A percentile compares a stretch with the other conserved stretches of the same genome.
phyloP scores from a whole-genome alignment of 805 yeast species.

The Zygoascus flipseniorum region DNA sequence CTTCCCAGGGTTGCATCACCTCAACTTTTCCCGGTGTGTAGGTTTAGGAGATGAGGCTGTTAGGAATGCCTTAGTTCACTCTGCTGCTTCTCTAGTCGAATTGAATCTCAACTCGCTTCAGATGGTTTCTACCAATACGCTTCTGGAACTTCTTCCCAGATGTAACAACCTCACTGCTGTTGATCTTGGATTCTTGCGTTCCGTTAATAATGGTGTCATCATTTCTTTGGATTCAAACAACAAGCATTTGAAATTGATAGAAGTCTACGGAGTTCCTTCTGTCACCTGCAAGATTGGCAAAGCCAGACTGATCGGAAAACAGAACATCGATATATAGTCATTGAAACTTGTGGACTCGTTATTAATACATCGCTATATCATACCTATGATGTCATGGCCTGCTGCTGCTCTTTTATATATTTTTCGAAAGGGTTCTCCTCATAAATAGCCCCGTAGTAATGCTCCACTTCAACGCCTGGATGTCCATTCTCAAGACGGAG shows the following conservation, averaged over 20 bases:
- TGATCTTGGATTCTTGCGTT: slow-evolving; percentile 74
- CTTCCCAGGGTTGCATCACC: slow-evolving; percentile 3
- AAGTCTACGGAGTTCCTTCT: slow-evolving; percentile 57
- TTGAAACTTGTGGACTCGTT: background rate
- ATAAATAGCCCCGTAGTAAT: background rate
- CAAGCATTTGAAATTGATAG: slow-evolving; percentile 54
- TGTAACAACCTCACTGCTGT: slow-evolving; percentile 57
- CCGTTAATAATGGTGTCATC: slow-evolving; percentile 63
- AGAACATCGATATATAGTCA: slow-evolving; percentile 38
- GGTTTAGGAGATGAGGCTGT: slow-evolving; percentile 57
- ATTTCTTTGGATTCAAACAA: slow-evolving; percentile 50
- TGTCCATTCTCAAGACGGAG: slow-evolving; percentile 18
- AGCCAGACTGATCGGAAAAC: slow-evolving; percentile 63
- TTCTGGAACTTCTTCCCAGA: slow-evolving; percentile 19
- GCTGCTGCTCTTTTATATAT: slow-evolving; percentile 3
- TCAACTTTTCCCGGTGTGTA: slow-evolving; percentile 52
- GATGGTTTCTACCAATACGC: slow-evolving; percentile 37
- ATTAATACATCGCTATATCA: background rate
- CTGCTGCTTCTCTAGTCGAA: slow-evolving; percentile 56
- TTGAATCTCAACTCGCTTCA: slow-evolving; percentile 69
- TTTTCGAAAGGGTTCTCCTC: slow-evolving; percentile 10
- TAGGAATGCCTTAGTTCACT: slow-evolving; percentile 51
- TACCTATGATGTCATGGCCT: background rate
- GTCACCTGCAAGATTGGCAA: slow-evolving; percentile 28
- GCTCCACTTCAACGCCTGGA: slow-evolving; percentile 17